Conservation (phyloP, 495 filamentous ascomycete species). For the Penicillium paradoxum region DNA sequence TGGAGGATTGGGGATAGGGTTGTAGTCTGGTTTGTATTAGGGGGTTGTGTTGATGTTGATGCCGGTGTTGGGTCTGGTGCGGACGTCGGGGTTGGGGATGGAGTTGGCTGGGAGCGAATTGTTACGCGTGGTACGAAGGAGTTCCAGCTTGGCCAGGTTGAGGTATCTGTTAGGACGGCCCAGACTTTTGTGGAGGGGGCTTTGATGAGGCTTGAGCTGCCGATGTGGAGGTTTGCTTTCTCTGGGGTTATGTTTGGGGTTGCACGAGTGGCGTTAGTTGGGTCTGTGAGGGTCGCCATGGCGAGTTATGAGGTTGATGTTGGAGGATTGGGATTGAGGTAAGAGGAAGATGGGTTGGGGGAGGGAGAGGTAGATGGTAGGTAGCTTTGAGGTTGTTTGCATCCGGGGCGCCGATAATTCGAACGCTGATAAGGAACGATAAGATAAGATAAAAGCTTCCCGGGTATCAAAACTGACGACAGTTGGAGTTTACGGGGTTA, state of each 20-base stretch:
- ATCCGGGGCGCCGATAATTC: slow-evolving; percentile 7
- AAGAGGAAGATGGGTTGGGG: neutral
- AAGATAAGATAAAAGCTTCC: neutral
- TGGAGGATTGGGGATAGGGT: slow-evolving; percentile 27
- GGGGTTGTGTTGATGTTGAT: neutral
- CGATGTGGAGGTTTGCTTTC: slow-evolving; percentile 27
- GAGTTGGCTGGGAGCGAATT: slow-evolving; percentile 32
- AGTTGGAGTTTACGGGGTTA: too few species aligned
- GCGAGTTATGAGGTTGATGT: neutral
- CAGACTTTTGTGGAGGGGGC: slow-evolving; percentile 34
- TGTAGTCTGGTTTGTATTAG: neutral
- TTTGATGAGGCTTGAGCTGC: slow-evolving; percentile 32
- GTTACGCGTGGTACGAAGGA: slow-evolving; percentile 39
- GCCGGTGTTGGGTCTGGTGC: neutral
- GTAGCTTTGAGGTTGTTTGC: slow-evolving; percentile 1
- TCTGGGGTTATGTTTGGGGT: slow-evolving; percentile 32
- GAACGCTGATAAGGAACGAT: neutral
- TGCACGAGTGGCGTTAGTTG: slow-evolving; percentile 22
- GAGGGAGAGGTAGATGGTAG: too few species aligned
- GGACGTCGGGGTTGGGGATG: neutral
- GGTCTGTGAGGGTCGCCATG: slow-evolving; percentile 16
- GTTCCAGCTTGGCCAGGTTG: slow-evolving; percentile 44
- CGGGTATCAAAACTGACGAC: neutral
- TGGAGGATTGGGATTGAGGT: neutral
- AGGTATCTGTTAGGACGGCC: slow-evolving; percentile 35